A percentile compares a stretch with the other conserved stretches of the same genome.
Evolutionary conservation across 2,329 filamentous ascomycete genomes (phyloP).

Genomic region (Epicoccum nigrum): DNA sequence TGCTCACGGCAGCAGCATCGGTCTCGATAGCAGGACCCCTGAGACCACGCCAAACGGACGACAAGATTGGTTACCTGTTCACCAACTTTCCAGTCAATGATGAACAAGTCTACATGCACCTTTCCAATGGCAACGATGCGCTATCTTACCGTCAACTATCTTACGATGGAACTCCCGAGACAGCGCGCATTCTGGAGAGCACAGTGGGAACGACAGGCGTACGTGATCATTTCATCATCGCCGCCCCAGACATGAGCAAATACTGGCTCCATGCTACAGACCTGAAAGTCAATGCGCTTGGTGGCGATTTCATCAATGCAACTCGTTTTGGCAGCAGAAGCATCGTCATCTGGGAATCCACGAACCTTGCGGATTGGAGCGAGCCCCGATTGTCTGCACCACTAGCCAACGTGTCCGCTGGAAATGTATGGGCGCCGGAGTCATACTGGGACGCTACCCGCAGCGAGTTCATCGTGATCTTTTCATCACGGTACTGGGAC

Average conservation of each 20-base stretch:
- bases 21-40: constrained; percentile 1
- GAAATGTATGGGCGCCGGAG: constrained; percentile 12
- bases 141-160: constrained; percentile 9
- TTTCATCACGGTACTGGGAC: constrained; percentile 15
- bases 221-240: constrained; percentile 13
- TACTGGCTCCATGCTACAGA: constrained; percentile 15
- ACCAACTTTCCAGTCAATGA: constrained; percentile 11
- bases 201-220: constrained; percentile 8
- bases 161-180: constrained; percentile 8
- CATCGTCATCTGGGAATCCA: constrained; percentile 14
- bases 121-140: constrained; percentile 11
- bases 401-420: constrained; percentile 9
- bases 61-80: constrained; percentile 13
- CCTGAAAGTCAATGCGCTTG: constrained; percentile 10
- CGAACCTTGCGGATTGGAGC: constrained; percentile 10
- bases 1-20: not conserved
- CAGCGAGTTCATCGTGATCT: constrained; percentile 9
- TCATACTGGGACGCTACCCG: constrained; percentile 11
- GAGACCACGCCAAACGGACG: constrained; percentile 4
- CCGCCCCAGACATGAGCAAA: constrained; percentile 7
- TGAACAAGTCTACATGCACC: constrained; percentile 17
- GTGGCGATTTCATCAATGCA: constrained; percentile 15
- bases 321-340: constrained; percentile 14
- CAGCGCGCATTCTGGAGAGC: constrained; percentile 6
- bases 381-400: constrained; percentile 8